Base-by-base conservation (phyloP, 1,284 basidiomycete genomes). In the Pascua guehoae region DNA sequence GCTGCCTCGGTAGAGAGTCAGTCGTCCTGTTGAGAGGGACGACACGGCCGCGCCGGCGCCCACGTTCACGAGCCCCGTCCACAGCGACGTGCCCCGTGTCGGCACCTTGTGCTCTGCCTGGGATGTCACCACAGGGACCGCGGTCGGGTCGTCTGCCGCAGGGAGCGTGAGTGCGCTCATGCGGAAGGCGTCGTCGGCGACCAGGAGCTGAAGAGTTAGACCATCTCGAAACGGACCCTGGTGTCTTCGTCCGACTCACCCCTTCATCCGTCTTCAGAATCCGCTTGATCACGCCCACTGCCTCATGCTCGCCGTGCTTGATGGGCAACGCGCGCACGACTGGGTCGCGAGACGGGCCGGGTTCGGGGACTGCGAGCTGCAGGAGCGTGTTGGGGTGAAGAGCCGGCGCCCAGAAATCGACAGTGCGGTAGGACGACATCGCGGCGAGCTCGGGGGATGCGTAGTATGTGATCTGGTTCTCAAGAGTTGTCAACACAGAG, bases 341-440 rank as follows among this genome's bases (percentile, higher is more conserved):
- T 9, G 73, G 71, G 42, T 72, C 67, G 12, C 60, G 55, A 5
- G 60, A 52, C 4, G 65, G 60, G 15, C 60, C 62, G 2, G 63
- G 59, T 41, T 67, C 60, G 12, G 74, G 68, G 49, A 77, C 65
- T 14, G 69, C 66, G 16, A 77, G 52, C 50, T 74, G 69, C n/a
- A 72, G 57, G 18, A 78, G 62, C 10, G 76, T 72, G 58, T 71
- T 74, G 12, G 72, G 68, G 53, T 73, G 66, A 9, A 75, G 63
- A 1, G 73, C 73, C 4, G 76, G 73, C 12, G 69, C 68, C 51
- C 76, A 67, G 55, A 78, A 73, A 52, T 69, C 67, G 49, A 68
- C 57, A 3, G 70, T 71, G 47, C 57, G 62, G 15, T 58, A 61
- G 24, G 56, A 56, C 38, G 59, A 18, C 58, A 64, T 63, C 4